Percentiles rank a stretch among this genome's conserved stretches.
Conservation (phyloP, 169 alveolate species). For the Cryptosporidium xiaoi region DNA sequence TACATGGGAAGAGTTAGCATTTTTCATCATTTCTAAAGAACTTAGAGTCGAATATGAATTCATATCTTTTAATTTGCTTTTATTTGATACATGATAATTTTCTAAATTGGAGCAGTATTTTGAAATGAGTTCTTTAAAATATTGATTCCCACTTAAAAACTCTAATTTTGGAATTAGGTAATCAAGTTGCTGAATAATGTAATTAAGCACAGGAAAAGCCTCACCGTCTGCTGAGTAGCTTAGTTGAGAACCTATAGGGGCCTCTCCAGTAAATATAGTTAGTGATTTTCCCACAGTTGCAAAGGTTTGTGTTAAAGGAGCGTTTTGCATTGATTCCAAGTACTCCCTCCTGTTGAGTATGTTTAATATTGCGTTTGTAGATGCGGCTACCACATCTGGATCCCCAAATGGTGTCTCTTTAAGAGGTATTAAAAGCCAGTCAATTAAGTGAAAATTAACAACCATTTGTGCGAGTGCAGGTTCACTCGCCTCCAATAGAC, state of each 20-base stretch:
- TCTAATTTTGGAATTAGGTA: constrained; percentile 48
- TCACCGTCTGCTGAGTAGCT: constrained; percentile 1
- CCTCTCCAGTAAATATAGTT: constrained; percentile 24
- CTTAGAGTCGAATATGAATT: neutral
- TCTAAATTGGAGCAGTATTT: constrained; percentile 42
- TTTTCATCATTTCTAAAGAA: constrained; percentile 36
- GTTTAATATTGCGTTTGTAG: constrained; percentile 22
- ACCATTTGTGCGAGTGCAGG: constrained; percentile 55
- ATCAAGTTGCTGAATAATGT: constrained; percentile 60
- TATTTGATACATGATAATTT: neutral
- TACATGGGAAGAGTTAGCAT: constrained; percentile 46
- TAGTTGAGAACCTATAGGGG: constrained; percentile 22
- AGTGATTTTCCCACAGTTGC: constrained; percentile 12
- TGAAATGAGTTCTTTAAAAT: constrained; percentile 39
- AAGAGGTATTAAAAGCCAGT: constrained; percentile 62
- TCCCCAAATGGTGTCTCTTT: constrained; percentile 67
- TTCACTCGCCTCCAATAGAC: constrained; percentile 34
- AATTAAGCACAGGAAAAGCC: constrained; percentile 41
- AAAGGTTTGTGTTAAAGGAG: constrained; percentile 28
- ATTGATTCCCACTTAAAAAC: constrained; percentile 49
- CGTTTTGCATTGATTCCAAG: constrained; percentile 45
- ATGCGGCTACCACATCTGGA: constrained; percentile 55
- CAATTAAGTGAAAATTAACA: constrained; percentile 64
- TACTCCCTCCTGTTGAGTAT: constrained; percentile 33
- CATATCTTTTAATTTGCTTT: neutral